Base-by-base conservation (phyloP, 2,329 filamentous ascomycete species). In the Penicillium sp. region DNA sequence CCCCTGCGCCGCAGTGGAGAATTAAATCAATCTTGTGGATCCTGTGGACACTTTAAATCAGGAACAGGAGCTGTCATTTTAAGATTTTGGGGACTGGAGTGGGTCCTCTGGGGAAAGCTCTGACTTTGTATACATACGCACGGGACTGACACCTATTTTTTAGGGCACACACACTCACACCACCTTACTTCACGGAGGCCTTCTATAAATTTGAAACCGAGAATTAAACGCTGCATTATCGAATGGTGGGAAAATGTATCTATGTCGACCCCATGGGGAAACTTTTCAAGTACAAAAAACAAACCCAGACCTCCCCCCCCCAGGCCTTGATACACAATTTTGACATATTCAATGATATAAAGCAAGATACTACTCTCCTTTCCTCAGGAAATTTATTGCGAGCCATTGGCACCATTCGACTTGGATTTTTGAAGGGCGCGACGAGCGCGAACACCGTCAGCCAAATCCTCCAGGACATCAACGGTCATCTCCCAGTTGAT, bases 401-500 rank as follows among this genome's bases (percentile, higher is more conserved):
- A 58, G 47, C 65, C 65, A 54, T 69, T 72, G 55, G 45, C 58
- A 51, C 64, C 69, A 59, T 69, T 71, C 45, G 67, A 53, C 49
- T 69, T 67, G 41, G 68, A 61, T 20, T 66, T 64, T 18, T 65
- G 68, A 49, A 68, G 61, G 66, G 85, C 79, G 67, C 94, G 85
- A 66, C 93, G 85, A 60, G 85, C 83, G 49, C 89, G 85, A 50
- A 97, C 88, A 33, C 90, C 89, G n/a, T 86, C 85, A 6, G 94
- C 92, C 27, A 97, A 83, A 65, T 93, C 84, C 75, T 96, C 89
- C 23, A 97, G 82, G 1, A 94, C 89, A 1, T 83, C 79, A 41
- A 94, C 85, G 1, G 92, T 97, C 51, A 81, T 82, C 14, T 96
- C 90, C 93, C 93, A 97, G 81, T 89, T 81, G 71, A 99, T 96